A percentile compares a stretch with the other conserved stretches of the same genome.
These are phyloP conservation scores for Curvularia lunata DNA, from an alignment of 2,329 filamentous ascomycete genomes.

Conservation along the genomic window DNA sequence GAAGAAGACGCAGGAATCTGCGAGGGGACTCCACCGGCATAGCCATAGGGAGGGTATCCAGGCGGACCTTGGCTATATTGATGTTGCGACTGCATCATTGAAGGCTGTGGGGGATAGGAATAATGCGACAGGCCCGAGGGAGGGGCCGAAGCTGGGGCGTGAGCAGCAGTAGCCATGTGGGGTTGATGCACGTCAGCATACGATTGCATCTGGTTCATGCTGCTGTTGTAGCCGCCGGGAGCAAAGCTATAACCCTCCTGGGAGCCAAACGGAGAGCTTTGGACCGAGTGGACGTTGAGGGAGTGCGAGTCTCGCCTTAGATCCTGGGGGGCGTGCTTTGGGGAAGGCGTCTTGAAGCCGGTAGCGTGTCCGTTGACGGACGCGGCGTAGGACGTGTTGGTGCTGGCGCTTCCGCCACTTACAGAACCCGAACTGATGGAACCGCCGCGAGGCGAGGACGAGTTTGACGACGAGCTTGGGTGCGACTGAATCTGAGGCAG, in stretches of 20 bases:
- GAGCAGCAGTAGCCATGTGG: slow-evolving; percentile 80
- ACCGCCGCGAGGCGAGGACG: slow-evolving; percentile 76
- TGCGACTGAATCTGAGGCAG: slow-evolving; percentile 72
- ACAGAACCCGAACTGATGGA: slow-evolving; percentile 69
- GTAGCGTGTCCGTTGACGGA: slow-evolving; percentile 58
- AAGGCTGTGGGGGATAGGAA: slow-evolving; percentile 70
- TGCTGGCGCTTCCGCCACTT: slow-evolving; percentile 58
- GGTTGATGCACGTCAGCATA: slow-evolving; percentile 84
- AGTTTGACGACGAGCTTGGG: slow-evolving; percentile 69
- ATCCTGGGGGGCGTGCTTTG: slow-evolving; percentile 64
- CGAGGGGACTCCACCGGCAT: slow-evolving; percentile 78
- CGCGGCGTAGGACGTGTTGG: slow-evolving; percentile 63
- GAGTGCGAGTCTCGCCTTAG: slow-evolving; percentile 45
- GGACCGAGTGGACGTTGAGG: slow-evolving; percentile 48
- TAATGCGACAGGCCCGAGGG: slow-evolving; percentile 78
- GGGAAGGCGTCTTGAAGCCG: slow-evolving; percentile 79
- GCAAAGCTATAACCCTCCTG: slow-evolving; percentile 50
- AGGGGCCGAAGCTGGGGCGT: slow-evolving; percentile 76
- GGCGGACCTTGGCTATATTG: slow-evolving; percentile 66
- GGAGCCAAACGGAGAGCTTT: slow-evolving; percentile 49
- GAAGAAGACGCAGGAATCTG: slow-evolving; percentile 72
- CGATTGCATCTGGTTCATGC: slow-evolving; percentile 81
- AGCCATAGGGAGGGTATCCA: slow-evolving; percentile 73
- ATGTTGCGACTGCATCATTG: slow-evolving; percentile 72
- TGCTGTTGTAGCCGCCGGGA: slow-evolving; percentile 58